Base-by-base conservation (phyloP, 1,139 yeast genomes). In the Magnusiomyces clavatus region DNA sequence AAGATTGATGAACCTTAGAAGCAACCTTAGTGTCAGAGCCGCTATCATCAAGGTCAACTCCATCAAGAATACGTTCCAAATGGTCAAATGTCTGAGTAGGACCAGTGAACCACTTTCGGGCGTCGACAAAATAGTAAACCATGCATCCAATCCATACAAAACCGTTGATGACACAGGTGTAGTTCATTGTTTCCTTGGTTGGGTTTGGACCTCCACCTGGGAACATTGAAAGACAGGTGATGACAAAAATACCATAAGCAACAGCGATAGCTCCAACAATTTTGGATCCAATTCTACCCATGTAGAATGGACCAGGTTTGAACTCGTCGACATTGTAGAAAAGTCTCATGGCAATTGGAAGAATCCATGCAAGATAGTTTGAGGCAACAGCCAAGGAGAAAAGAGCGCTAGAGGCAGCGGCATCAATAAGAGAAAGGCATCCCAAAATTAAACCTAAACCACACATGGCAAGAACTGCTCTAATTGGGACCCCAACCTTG, bases 181-280 rank as follows among this genome's bases (percentile, higher is more conserved):
- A 81, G 67, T 81, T 81, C 86, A 81, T 81, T 17, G 60, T 57
- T 19, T 73, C 72, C 8, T 74, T 65, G 6, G 74, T 70, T 57
- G 78, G 68, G 50, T 69, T 62, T n/a, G 69, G 66, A 14, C 85
- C 86, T 52, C 65, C 71, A 36, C 70, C 72, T 51, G 75, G 72
- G 49, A 85, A 85, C 78, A 81, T 79, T 61, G 83, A 75, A 58
- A 82, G 74, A 51, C 81, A 73, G 45, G 82, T 83, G 53, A 81
- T 74, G 82, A 81, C 81, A 37, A 80, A 71, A 1, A 69, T 52
- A 2, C 82, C 82, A 61, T 62, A 66, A 6, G 51, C 46, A 11
- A 61, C 56, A 6, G 67, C 62, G 40, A 64, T 54, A 47, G 53
- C 46, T n/a, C 64, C 61, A 43, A 59, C 57, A 42, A 58, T 42